Conservation (phyloP, 345 rosid species). For the Eucalyptus marginata region DNA sequence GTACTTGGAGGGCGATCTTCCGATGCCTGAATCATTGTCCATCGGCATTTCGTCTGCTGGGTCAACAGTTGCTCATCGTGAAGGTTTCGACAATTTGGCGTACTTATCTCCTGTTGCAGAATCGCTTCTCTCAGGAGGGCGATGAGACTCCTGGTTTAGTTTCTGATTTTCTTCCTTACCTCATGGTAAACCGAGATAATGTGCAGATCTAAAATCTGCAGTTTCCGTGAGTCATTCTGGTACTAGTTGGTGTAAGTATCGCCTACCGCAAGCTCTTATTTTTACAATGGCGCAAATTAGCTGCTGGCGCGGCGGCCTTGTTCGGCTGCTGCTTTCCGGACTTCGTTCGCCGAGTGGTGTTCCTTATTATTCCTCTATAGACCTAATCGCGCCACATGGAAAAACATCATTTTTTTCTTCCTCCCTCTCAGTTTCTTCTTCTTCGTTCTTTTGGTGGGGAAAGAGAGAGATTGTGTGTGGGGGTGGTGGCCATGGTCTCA, state of each 20-base stretch:
- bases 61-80: neutral
- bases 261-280: neutral
- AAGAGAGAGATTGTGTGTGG: neutral
- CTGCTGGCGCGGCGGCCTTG: neutral
- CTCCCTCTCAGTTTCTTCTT: neutral
- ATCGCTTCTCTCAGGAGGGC: conserved; percentile 17
- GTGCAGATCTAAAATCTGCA: neutral
- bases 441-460: neutral
- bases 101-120: neutral
- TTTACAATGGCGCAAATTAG: neutral
- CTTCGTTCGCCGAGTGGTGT: neutral
- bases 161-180: neutral
- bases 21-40: neutral
- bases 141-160: neutral
- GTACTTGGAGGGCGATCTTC: neutral
- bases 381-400: neutral
- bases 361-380: neutral
- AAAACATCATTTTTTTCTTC: neutral
- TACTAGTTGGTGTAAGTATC: neutral
- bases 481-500: neutral
- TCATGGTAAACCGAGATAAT: neutral
- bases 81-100: neutral
- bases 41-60: neutral
- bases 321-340: neutral
- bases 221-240: neutral